phyloP scores from a whole-genome alignment of 257 asterid species.

The Solanum bulbocastanum region DNA sequence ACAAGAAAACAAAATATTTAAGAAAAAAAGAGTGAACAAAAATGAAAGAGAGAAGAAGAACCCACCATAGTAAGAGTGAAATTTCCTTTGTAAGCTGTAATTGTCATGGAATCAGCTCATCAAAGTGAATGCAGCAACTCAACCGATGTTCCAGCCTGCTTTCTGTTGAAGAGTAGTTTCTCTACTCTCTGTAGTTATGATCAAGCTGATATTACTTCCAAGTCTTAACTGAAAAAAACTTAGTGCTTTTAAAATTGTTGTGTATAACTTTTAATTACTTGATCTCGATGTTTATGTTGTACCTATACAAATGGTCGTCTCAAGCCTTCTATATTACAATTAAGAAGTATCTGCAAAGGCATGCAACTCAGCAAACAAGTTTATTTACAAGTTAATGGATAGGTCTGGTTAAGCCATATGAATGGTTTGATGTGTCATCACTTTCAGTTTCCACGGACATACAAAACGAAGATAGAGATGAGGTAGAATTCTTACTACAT shows the following conservation, averaged over 20 bases:
- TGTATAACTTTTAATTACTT: not conserved
- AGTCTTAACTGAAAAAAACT: not conserved
- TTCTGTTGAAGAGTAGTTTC: not conserved
- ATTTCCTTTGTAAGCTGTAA: not conserved
- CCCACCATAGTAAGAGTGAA: not conserved
- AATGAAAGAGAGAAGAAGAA: not conserved
- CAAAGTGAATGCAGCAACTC: not conserved
- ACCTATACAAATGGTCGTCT: not conserved
- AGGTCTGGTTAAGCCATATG: not conserved
- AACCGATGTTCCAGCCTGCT: not conserved
- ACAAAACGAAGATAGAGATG: not conserved
- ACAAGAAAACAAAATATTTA: not conserved
- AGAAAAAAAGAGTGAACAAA: not conserved
- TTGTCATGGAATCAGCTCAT: not conserved
- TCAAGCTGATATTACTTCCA: not conserved
- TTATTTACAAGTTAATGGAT: not conserved
- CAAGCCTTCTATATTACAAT: not conserved
- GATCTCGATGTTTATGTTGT: not conserved
- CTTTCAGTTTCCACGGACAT: not conserved
- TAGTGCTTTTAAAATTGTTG: not conserved
- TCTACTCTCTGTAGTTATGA: not conserved
- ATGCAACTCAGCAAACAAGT: not conserved
- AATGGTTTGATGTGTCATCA: not conserved
- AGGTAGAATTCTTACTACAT: not conserved
- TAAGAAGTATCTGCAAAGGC: not conserved